Evolutionary conservation across 2,329 filamentous ascomycete genomes (phyloP).

Genomic region (Cordyceps javanica): DNA sequence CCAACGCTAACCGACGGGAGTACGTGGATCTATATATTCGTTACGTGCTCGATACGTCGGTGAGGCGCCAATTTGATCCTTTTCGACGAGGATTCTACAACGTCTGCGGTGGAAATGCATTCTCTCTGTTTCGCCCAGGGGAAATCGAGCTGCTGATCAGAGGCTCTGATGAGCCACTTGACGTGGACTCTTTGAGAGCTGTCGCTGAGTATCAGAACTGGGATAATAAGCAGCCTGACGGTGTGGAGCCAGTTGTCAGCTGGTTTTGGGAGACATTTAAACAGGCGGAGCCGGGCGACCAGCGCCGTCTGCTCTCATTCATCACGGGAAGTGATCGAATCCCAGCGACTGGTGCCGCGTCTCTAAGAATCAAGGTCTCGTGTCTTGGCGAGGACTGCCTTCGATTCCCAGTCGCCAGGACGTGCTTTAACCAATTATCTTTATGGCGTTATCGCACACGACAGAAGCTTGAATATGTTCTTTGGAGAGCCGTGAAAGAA

Average conservation of each 20-base stretch:
- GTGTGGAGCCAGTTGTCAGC: constrained; percentile 58
- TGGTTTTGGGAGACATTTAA: constrained; percentile 91
- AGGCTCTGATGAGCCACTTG: constrained; percentile 76
- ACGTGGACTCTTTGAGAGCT: constrained; percentile 67
- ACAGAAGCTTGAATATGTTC: constrained; percentile 60
- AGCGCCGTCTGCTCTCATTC: constrained; percentile 75
- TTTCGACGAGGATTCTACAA: constrained; percentile 94
- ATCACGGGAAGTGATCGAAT: constrained; percentile 88
- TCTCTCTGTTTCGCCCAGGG: constrained; percentile 81
- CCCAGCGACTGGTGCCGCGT: constrained; percentile 78
- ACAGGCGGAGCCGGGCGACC: constrained; percentile 56
- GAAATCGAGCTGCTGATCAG: constrained; percentile 85
- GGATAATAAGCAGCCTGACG: constrained; percentile 49
- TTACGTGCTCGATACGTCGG: constrained; percentile 71
- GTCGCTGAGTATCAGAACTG: constrained; percentile 82
- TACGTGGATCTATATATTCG: constrained; percentile 82
- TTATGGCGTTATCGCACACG: constrained; percentile 66
- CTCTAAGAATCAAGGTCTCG: constrained; percentile 67
- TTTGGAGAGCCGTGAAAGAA: constrained; percentile 83
- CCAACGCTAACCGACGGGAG: constrained; percentile 75
- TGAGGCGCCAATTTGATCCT: constrained; percentile 80
- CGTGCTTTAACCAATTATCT: constrained; percentile 82
- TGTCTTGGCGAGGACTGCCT: constrained; percentile 69
- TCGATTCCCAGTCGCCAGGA: constrained; percentile 78
- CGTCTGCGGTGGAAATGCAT: constrained; percentile 80